phyloP scores from a whole-genome alignment of 306 rosid genomes.

The Cucumis cinereus region DNA sequence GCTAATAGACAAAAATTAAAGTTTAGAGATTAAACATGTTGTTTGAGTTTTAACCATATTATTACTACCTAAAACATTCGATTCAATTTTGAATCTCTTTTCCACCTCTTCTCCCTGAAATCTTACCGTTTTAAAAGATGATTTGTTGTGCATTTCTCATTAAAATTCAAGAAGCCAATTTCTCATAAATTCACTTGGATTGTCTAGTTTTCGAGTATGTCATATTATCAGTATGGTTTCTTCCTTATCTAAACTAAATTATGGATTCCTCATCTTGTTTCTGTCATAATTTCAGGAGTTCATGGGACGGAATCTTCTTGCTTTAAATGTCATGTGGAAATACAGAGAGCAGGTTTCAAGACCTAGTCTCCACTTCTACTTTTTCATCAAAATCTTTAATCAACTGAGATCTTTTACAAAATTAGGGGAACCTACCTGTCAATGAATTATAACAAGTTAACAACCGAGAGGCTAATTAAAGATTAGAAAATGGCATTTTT shows the following conservation, averaged over 20 bases:
- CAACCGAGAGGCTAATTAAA: not conserved
- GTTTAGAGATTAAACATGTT: not conserved
- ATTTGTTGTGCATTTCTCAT: not conserved
- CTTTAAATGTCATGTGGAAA: slow-evolving; percentile 99
- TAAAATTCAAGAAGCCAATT: not conserved
- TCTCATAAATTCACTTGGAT: not conserved
- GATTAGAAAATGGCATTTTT: not conserved
- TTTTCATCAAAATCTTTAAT: not conserved
- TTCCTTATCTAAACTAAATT: not conserved
- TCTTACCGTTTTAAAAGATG: too few relatives aligned
- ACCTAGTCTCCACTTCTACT: not conserved
- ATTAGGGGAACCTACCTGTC: not conserved
- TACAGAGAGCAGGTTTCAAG: slow-evolving; percentile 78
- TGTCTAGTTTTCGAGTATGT: not conserved
- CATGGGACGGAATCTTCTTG: slow-evolving; percentile 91
- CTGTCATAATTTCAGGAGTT: slow-evolving; percentile 50
- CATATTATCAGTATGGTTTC: not conserved
- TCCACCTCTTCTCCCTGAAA: not conserved
- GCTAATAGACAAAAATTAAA: not conserved
- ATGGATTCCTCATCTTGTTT: slow-evolving; percentile 1
- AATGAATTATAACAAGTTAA: not conserved
- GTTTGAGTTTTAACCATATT: not conserved
- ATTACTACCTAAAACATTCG: not conserved
- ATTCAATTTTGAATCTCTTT: not conserved
- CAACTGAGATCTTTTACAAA: not conserved